Evolutionary conservation across 2,329 filamentous ascomycete species (phyloP), one percentile per base, ranked within the genome.

Genomic region (Periconia sp.): DNA sequence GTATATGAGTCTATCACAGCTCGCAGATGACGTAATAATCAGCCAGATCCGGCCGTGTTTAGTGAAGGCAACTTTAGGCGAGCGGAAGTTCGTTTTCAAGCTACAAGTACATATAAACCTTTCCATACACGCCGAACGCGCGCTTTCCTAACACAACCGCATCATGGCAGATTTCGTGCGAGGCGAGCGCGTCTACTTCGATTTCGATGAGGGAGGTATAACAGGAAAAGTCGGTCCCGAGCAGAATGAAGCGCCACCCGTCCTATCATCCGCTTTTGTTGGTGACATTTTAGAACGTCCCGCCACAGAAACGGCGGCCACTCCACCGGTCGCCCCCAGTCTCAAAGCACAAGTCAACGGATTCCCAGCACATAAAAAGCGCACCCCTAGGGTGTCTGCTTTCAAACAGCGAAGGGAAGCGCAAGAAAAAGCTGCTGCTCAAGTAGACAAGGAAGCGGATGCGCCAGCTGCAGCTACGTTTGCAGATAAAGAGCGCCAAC

Each of bases 341-440:
- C 76, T 84, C 41, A 84, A 83, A 48, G 77, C 79, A 18, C 74
- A 65, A 49, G 58, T 79, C 5, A 86, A 84, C 13, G 94, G 94
- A 1, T 97, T 97, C 63, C 94, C 94, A n/a, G 85, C 87, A 54
- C 92, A 92, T 72, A 94, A 89, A 73, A 91, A 90, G 71, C 86
- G 92, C 60, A 81, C 80, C 13, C 62, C 62, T 52, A 82, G 83
- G 53, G 75, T 84, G 8, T 96, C 92, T 1, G 83, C 88, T 1
- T 96, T 96, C 78, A 96, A 91, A 71, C 86, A 90, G 65, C 84
- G 86, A 66, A 80, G 83, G 56, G 70, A 68, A 9, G 66, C 68
- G 14, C 70, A 72, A 45, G 58, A 65, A 18, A 60, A 65, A 44
- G 49, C 51, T 23, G 41, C 56, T 1, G 44, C 48, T 31, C 47